These are phyloP conservation scores for Leishmania lainsoni DNA, from an alignment of 208 protist species.

Conservation along the genomic window DNA sequence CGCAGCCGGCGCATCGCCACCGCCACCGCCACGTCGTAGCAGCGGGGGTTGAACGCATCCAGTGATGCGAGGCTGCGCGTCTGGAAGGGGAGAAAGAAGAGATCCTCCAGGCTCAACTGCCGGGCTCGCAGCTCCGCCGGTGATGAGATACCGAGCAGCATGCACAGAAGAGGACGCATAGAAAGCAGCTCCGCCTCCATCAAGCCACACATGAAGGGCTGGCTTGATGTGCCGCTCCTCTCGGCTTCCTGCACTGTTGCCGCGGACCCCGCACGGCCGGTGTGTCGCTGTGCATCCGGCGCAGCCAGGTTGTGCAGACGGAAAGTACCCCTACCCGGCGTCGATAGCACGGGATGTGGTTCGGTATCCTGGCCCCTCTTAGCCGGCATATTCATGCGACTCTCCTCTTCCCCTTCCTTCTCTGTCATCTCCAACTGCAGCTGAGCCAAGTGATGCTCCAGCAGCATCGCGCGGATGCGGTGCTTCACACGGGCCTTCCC, in stretches of 20 bases:
- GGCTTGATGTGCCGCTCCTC: not conserved
- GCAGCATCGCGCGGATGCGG: slow-evolving; percentile 42
- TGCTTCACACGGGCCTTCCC: slow-evolving; percentile 36
- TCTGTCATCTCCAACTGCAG: slow-evolving; percentile 12
- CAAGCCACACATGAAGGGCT: not conserved
- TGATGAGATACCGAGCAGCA: slow-evolving; percentile 35
- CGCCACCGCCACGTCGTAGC: slow-evolving; percentile 54
- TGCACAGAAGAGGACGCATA: slow-evolving; percentile 47
- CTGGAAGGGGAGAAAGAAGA: slow-evolving; percentile 68
- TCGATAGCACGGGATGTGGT: not conserved
- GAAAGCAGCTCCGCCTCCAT: slow-evolving; percentile 31
- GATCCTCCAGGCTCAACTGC: slow-evolving; percentile 55
- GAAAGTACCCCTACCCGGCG: not conserved
- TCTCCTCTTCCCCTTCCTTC: not conserved
- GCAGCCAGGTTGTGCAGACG: too few species aligned
- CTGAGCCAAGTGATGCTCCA: slow-evolving; percentile 40
- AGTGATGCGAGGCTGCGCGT: slow-evolving; percentile 55
- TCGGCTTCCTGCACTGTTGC: not conserved
- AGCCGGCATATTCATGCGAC: not conserved
- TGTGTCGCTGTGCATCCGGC: not conserved
- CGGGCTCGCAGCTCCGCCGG: slow-evolving; percentile 32
- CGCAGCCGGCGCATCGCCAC: slow-evolving; percentile 43
- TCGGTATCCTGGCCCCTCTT: not conserved
- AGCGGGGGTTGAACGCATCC: slow-evolving; percentile 49
- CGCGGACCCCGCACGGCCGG: not conserved